Base-by-base conservation (phyloP, 2,329 filamentous ascomycete species). In the Exophiala viscosa region DNA sequence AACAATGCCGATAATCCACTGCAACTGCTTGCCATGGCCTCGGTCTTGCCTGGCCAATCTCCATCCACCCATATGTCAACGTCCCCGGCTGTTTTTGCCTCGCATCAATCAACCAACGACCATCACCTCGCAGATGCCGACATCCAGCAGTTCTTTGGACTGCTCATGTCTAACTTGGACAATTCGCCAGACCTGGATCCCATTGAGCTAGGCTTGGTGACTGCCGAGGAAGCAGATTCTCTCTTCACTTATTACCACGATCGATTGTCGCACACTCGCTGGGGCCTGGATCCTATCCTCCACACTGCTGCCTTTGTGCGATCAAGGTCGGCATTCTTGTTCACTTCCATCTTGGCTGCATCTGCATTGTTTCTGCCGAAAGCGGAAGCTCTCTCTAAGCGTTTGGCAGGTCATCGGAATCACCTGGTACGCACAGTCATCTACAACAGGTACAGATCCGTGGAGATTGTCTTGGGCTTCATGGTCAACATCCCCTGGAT, bases 401-500 rank as follows among this genome's bases (percentile, higher is more conserved):
- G 86, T 20, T 72, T 89, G 1, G 82, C 83, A 0, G 77, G 80
- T 47, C 86, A 89, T 59, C 79, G 79, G 57, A 83, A 81, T 56
- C 73, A 73, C 18, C 75, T 89, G 3, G 85, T 83, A 0, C 78
- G 83, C 20, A 76, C 79, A 23, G 77, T 88, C 39, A 82, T 85
- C 45, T 70, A 76, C 0, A 76, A 79, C 41, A 80, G 84, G 2
- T 79, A 83, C 62, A 79, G 84, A 50, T 89, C 86, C 0, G 84
- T 87, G 5, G 86, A 89, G 65, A 87, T 89, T 50, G 82, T 89
- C 0, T 71, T 89, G 1, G 86, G 83, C 0, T 88, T 88, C 63
- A 85, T 89, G 81, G 78, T 87, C 31, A 88, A 88, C 55, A 79
- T 89, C 5, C 86, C 86, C 0, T 89, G 86, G 86, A 87, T 88